These are phyloP conservation scores for Teunomyces kruisii DNA, from an alignment of 805 yeast genomes.

Conservation along the genomic window DNA sequence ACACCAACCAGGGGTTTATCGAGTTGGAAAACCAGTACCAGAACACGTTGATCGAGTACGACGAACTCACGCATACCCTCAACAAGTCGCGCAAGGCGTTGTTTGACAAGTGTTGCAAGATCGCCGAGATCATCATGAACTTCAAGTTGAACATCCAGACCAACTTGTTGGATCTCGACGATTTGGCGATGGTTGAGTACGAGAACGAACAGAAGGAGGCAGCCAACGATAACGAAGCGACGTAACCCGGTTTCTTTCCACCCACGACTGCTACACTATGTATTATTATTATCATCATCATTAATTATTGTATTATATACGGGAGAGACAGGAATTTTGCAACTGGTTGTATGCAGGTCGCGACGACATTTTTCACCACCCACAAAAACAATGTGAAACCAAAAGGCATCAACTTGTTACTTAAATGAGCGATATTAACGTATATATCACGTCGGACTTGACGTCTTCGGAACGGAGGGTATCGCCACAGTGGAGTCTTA, in stretches of 20 bases:
- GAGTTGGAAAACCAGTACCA: conserved; percentile 48
- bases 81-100: conserved; percentile 47
- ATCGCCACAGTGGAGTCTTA: conserved; percentile 60
- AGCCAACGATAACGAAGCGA: background rate
- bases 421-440: conserved; percentile 42
- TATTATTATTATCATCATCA: background rate
- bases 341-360: background rate
- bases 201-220: conserved; percentile 15
- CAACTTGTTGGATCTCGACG: conserved; percentile 59
- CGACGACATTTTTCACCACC: background rate
- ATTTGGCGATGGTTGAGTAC: conserved; percentile 41
- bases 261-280: background rate
- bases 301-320: background rate
- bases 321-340: background rate
- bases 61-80: conserved; percentile 49
- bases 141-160: conserved; percentile 70
- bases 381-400: background rate
- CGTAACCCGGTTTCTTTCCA: background rate
- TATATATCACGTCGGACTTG: conserved; percentile 61
- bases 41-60: conserved; percentile 51
- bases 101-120: conserved; percentile 53
- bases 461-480: conserved; percentile 71
- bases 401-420: background rate
- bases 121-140: conserved; percentile 58
- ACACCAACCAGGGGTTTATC: conserved; percentile 49